Base-by-base conservation (phyloP, 352 stramenopile genomes). In the Pythium periplocum region DNA sequence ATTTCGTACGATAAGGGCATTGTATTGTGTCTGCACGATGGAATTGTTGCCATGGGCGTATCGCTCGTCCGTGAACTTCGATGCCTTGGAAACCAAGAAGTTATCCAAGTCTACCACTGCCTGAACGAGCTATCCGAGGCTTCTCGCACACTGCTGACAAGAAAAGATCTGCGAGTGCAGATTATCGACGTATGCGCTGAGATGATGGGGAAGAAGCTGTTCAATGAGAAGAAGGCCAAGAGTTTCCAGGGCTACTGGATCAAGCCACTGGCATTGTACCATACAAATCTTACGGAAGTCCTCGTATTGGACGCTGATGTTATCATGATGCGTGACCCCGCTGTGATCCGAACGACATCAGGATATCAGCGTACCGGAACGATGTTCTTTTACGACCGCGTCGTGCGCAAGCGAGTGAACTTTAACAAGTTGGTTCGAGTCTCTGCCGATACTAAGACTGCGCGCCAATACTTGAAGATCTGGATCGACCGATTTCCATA, bases 361-460 rank as follows among this genome's bases (percentile, higher is more conserved):
- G 69, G 60, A 26, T 89, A 89, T 56, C 10, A 59, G 10, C 41
- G 51, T 9, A 81, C 56, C 6, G 75, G 75, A 6, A 86, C 78
- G 45, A 68, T 76, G 9, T 88, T 88, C 53, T 88, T 88, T 48
- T 79, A 83, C 41, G 78, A 89, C 57, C 74, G 73, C 33, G 60
- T 80, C 17, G 17, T 26, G 34, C 62, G 68, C 26, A 70, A 73
- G 10, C 31, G 71, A 6, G 64, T 62, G 40, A 66, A 58, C 11
- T 69, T 56, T 53, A 58, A 66, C 46, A 54, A 66, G 1, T 26
- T 26, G 17, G 17, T 26, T 26, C 17, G 17, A 26, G 17, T 26
- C 17, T 26, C 17, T 26, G 17, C 17, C 17, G 17, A 26, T 26
- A 26, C 17, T 0, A 26, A 26, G 17, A 26, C 17, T 26, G 17